Evolutionary conservation across 2,329 filamentous ascomycete genomes (phyloP).

Genomic region (Pseudofabraea citricarpa): DNA sequence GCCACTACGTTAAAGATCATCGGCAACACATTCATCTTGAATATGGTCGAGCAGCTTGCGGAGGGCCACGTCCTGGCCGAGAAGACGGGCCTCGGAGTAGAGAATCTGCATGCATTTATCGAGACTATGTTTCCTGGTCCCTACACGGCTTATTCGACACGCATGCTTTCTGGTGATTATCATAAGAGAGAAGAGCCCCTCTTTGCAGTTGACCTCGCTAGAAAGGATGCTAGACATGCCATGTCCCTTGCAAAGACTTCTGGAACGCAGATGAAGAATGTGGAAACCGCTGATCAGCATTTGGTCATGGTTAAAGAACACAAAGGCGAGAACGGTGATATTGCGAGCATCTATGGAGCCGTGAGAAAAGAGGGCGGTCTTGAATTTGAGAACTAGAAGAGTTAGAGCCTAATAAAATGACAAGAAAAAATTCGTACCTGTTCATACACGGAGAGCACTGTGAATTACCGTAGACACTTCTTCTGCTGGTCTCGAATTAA

Average conservation of each 20-base stretch:
- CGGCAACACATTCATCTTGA: slow-evolving; percentile 81
- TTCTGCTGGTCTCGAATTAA: too few species aligned
- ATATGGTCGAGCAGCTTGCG: slow-evolving; percentile 67
- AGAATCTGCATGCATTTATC: slow-evolving; percentile 67
- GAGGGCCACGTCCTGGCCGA: slow-evolving; percentile 78
- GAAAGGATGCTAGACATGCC: slow-evolving; percentile 78
- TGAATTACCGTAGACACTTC: too few species aligned
- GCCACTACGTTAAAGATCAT: slow-evolving; percentile 70
- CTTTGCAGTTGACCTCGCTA: slow-evolving; percentile 75
- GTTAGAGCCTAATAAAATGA: too few species aligned
- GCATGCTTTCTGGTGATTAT: slow-evolving; percentile 75
- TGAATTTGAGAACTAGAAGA: slow-evolving; percentile 62
- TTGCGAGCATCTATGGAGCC: slow-evolving; percentile 78
- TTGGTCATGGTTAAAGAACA: slow-evolving; percentile 65
- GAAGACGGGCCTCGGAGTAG: slow-evolving; percentile 69
- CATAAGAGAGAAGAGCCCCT: slow-evolving; percentile 72
- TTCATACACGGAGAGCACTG: too few species aligned
- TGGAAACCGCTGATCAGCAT: slow-evolving; percentile 65
- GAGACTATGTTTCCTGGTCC: slow-evolving; percentile 71
- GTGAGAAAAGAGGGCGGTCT: slow-evolving; percentile 70
- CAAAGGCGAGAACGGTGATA: slow-evolving; percentile 66
- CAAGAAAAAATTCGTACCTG: too few species aligned
- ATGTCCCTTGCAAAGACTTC: slow-evolving; percentile 56
- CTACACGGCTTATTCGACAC: slow-evolving; percentile 67
- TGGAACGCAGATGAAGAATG: slow-evolving; percentile 58